Evolutionary conservation across 352 stramenopile genomes (phyloP), one percentile per base, ranked within the genome.

Genomic region (Aphanomyces invadans): DNA sequence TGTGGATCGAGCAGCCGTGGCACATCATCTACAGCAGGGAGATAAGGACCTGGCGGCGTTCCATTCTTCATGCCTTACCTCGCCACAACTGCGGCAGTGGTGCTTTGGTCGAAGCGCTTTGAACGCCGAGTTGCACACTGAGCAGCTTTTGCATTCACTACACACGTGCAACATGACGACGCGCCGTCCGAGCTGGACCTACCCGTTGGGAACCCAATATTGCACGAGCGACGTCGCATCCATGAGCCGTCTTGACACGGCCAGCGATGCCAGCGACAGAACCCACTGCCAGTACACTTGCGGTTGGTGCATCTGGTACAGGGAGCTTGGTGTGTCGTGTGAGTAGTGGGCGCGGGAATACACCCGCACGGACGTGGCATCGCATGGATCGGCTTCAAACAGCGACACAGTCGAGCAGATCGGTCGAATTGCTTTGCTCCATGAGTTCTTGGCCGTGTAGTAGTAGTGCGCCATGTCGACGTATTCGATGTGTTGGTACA

Each of bases 401-500:
- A 67, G 33, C 11, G 48, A n/a, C 10, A 67, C 11, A 11, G 25
- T 59, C 23, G 60, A 55, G 44, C 60, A 67, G 15, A 42, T 21
- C 12, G 57, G 42, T 7, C 45, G 39, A 65, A 65, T 65, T 15
- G 57, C 42, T 3, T 46, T 4, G 21, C 42, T 21, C 26, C 26
- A 55, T 12, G 33, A 19, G 45, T 23, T 42, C 17, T 53, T 26
- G 2, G 55, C 36, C 36, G 55, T n/a, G 55, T 23, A 3, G 26
- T 2, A n/a, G 42, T 63, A 51, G 36, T 55, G 57, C 1, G 12
- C 31, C 42, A 67, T 45, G 38, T 67, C 60, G 32, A 67, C n/a
- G 38, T 32, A 67, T 29, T 67, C 60, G 25, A 67, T 3, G 21
- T 59, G n/a, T n/a, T 67, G 60, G 33, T 67, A 67, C 11, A 67